Conservation (phyloP, 169 alveolate species). For the Cardiosporidium cionae region DNA sequence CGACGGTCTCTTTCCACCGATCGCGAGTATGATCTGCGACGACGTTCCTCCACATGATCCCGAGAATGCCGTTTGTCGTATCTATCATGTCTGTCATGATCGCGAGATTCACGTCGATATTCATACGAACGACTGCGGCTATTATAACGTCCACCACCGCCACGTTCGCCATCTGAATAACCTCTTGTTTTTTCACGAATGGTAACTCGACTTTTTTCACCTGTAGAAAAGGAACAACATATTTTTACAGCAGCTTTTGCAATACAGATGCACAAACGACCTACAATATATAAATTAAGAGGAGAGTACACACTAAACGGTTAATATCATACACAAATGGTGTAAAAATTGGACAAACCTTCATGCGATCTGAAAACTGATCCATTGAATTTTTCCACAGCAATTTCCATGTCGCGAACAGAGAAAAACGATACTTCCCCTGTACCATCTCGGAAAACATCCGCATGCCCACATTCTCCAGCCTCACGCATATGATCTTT, state of each 20-base stretch:
- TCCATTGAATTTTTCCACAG: constrained; percentile 68
- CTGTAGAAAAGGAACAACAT: too few species aligned
- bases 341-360: too few species aligned
- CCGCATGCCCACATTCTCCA: constrained; percentile 79
- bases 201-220: constrained; percentile 45
- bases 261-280: too few species aligned
- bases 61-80: not conserved
- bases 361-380: constrained; percentile 69
- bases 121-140: not conserved
- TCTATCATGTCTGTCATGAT: not conserved
- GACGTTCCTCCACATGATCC: not conserved
- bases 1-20: not conserved
- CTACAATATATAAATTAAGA: too few species aligned
- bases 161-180: constrained; percentile 1
- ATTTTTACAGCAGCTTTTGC: too few species aligned
- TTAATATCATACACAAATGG: too few species aligned
- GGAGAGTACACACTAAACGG: too few species aligned
- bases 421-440: constrained; percentile 75
- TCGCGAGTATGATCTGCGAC: constrained; percentile 1
- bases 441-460: constrained; percentile 69
- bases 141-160: not conserved
- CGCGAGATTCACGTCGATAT: not conserved
- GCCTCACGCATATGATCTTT: constrained; percentile 73
- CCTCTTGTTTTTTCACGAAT: constrained; percentile 54
- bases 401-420: constrained; percentile 67